These are phyloP conservation scores for Sporothrix brunneoviolacea DNA, from an alignment of 2,329 filamentous ascomycete species.

Conservation along the genomic window DNA sequence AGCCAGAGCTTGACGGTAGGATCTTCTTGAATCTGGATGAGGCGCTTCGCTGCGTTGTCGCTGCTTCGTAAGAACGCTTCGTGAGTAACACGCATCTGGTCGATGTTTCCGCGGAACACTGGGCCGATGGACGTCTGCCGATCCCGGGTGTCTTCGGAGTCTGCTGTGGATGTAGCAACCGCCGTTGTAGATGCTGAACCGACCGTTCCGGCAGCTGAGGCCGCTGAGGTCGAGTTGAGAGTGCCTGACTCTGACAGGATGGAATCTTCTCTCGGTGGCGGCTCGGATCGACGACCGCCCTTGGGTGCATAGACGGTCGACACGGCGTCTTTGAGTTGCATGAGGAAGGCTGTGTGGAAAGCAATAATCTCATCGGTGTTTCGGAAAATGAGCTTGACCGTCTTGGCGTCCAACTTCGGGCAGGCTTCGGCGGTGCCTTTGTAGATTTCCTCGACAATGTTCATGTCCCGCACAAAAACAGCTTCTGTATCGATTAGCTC, in stretches of 20 bases:
- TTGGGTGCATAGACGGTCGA: constrained; percentile 70
- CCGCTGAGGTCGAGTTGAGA: constrained; percentile 31
- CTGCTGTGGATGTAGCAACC: constrained; percentile 25
- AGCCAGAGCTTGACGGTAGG: constrained; percentile 73
- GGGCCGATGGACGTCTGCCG: constrained; percentile 46
- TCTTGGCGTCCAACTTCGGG: constrained; percentile 70
- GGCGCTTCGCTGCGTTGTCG: constrained; percentile 53
- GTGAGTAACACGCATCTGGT: constrained; percentile 54
- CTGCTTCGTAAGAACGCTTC: constrained; percentile 58
- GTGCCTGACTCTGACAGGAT: constrained; percentile 26
- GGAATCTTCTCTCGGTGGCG: constrained; percentile 25
- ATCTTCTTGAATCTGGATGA: constrained; percentile 58
- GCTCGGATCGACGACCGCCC: constrained; percentile 24
- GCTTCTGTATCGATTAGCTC: constrained; percentile 91
- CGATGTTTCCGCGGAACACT: constrained; percentile 50
- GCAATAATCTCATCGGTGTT: constrained; percentile 87
- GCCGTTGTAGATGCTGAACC: constrained; percentile 25
- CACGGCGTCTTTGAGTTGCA: constrained; percentile 72
- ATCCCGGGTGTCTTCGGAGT: constrained; percentile 46
- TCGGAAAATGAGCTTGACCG: constrained; percentile 83
- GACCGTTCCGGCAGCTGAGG: constrained; percentile 23
- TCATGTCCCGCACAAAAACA: constrained; percentile 89
- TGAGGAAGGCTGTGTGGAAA: constrained; percentile 75
- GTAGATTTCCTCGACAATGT: constrained; percentile 95
- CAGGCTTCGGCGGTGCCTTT: constrained; percentile 84